These are phyloP conservation scores for Candida boidinii DNA, from an alignment of 805 yeast species.

Conservation along the genomic window DNA sequence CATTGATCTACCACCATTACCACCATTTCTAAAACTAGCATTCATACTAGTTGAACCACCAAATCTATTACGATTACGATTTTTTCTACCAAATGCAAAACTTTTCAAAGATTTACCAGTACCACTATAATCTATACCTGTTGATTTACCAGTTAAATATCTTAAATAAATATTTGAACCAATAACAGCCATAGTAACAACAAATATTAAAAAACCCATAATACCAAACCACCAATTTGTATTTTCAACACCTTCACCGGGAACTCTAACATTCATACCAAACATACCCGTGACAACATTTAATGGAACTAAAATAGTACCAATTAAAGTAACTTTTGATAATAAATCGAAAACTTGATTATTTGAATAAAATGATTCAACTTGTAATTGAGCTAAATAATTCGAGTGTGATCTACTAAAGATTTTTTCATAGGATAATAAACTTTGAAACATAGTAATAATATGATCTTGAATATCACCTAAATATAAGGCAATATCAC, in stretches of 20 bases:
- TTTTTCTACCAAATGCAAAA: conserved; percentile 21
- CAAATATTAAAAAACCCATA: conserved; percentile 19
- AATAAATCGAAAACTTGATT: conserved; percentile 79
- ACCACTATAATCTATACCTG: conserved; percentile 3
- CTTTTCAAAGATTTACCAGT: conserved; percentile 18
- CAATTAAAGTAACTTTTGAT: conserved; percentile 82
- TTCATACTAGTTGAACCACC: too few species aligned
- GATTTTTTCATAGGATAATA: conserved; percentile 85
- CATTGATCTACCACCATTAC: conserved; percentile 18
- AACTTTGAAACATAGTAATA: conserved; percentile 89
- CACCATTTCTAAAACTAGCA: too few species aligned
- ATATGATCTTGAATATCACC: conserved; percentile 98
- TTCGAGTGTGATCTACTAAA: conserved; percentile 87
- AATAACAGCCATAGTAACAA: conserved; percentile 14
- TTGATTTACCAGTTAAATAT: conserved; percentile 9
- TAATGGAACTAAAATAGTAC: conserved; percentile 88
- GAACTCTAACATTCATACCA: conserved; percentile 91
- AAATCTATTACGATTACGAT: conserved; percentile 4
- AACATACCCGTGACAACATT: conserved; percentile 86
- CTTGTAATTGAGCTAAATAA: conserved; percentile 89
- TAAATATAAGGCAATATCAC: conserved; percentile 82
- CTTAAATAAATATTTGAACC: conserved; percentile 18
- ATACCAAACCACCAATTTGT: conserved; percentile 48
- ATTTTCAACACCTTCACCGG: conserved; percentile 46
- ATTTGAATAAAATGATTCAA: conserved; percentile 81